Conservation (phyloP, 495 filamentous ascomycete genomes). For the Pseudomonodictys pantanalensis region DNA sequence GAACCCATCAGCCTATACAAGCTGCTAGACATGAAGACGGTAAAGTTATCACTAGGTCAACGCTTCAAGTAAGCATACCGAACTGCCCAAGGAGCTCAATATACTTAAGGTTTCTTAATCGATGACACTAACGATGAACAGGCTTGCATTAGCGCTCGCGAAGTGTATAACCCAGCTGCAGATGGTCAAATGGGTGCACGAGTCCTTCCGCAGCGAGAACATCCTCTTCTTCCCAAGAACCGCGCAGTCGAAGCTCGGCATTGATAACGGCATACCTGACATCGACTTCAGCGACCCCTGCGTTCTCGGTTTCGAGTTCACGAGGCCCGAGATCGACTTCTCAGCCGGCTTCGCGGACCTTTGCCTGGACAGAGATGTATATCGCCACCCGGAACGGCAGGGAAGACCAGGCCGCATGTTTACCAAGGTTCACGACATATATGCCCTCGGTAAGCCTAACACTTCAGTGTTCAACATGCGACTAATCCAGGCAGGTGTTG, state of each 20-base stretch:
- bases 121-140: no score
- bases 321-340: constrained; percentile 32
- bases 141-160: constrained; percentile 31
- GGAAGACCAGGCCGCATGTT: background rate
- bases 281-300: constrained; percentile 33
- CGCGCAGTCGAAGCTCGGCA: background rate
- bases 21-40: constrained; percentile 5
- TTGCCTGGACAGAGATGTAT: constrained; percentile 9
- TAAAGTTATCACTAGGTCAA: constrained; percentile 26
- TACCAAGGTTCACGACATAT: constrained; percentile 13
- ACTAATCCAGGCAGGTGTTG: constrained; percentile 1
- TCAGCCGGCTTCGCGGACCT: constrained; percentile 31
- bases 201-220: constrained; percentile 40
- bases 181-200: constrained; percentile 41
- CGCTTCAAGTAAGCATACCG: no score
- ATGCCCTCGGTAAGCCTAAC: constrained; percentile 3
- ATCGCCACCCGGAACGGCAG: constrained; percentile 15
- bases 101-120: no score
- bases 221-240: constrained; percentile 38
- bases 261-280: background rate
- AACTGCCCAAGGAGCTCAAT: no score
- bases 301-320: constrained; percentile 40
- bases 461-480: background rate
- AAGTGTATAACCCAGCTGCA: constrained; percentile 35
- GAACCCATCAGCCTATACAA: constrained; percentile 10